Base-by-base conservation (phyloP, 768 basidiomycete species). In the Mycena polygramma region DNA sequence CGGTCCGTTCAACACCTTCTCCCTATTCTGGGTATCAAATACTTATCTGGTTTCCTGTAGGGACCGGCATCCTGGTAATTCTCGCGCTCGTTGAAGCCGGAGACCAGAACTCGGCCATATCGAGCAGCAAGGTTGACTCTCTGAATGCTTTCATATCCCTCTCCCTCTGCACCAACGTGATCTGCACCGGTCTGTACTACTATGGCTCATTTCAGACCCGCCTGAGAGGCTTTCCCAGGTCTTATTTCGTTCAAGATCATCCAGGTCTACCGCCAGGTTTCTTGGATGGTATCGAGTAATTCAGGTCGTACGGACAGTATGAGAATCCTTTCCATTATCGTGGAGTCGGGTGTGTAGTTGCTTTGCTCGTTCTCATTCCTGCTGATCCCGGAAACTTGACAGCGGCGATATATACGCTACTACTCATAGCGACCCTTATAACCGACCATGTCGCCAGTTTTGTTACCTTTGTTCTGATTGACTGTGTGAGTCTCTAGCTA, bases 101-200 rank as follows among this genome's bases (percentile, higher is more conserved):
- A 2, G 4, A 19, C n/a, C n/a, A n/a, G n/a, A n/a, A n/a, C n/a
- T n/a, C n/a, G n/a, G 15, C 30, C 10, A 48, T 26, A 8, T 1
- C 30, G 13, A 48, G 35, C 22, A 22, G 22, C n/a, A 39, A 11
- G 4, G 24, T 66, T 13, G 43, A 46, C n/a, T 57, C 24, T n/a
- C 11, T 66, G 46, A 59, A 59, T 37, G 22, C 48, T 4, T 24
- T 60, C 26, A 26, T 67, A 11, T 24, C 46, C 10, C 66, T 67
- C 36, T 51, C 66, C 3, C 58, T 67, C 17, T 52, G 10, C 11
- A 59, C 57, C 36, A 67, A 67, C 20, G 8, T 60, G 6, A 41
- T 67, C 22, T 67, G 66, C 57, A 66, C 65, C 19, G 63, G 63
- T 65, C 7, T 20, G 63, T 51, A n/a, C n/a, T n/a, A n/a, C n/a